Evolutionary conservation across 2,329 filamentous ascomycete genomes (phyloP), one percentile per base, ranked within the genome.

Genomic region (Exserohilum turcica): DNA sequence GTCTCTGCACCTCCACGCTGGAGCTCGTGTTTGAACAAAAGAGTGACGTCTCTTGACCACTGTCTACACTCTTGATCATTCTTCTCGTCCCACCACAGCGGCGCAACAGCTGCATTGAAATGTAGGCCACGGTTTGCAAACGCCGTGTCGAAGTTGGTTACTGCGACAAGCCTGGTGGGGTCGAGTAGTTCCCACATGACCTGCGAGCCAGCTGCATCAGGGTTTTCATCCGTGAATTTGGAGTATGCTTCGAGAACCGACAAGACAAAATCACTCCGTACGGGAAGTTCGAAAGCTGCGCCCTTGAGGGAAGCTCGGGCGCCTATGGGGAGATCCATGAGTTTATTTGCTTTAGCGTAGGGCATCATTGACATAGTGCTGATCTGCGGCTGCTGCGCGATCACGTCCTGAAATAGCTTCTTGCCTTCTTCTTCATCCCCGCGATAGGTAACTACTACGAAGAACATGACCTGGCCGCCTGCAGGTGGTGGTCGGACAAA

Each of bases 101-200:
- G 47, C 3, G 31, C 43, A 46, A 51, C 39, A 1, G 52, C 52
- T 3, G 24, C 36, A 24, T 24, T 24, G 21, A 24, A 24, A 7
- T 24, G 21, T 24, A 4, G 21, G 4, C 21, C 21, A 24, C 21
- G 21, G 7, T 24, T 24, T 4, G 21, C 21, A 24, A 24, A 24
- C 7, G 21, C 21, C 21, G 7, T 24, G 21, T 24, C 21, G 4
- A 7, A 24, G 21, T 24, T 24, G 4, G 4, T 24, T 24, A 24
- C 21, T 28, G 45, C 42, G 21, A 55, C 35, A n/a, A 51, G 43
- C 36, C 51, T 51, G 8, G 36, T 39, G 4, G 52, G 37, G n/a
- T 55, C 47, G 3, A 55, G 31, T 3, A 55, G 21, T 28, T 55
- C 52, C 47, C 47, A 55, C 47, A 55, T 55, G 10, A 55, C 29